These are phyloP conservation scores for Orychophragmus violaceus DNA, from an alignment of 345 rosid species.

Conservation along the genomic window DNA sequence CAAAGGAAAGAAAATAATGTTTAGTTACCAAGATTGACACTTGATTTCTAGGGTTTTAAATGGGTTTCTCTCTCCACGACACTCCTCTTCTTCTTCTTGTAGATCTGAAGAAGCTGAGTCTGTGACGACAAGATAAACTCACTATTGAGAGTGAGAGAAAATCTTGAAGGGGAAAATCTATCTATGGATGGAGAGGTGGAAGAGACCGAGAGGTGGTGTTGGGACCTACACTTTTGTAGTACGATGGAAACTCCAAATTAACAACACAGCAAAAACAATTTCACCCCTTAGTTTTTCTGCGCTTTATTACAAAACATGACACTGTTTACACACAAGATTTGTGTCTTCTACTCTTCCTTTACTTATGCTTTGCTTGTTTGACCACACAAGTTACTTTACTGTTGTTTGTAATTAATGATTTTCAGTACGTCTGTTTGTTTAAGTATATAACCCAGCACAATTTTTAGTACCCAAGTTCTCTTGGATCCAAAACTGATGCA, in stretches of 20 bases:
- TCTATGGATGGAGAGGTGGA: slow-evolving; percentile 26
- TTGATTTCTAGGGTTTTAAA: not conserved
- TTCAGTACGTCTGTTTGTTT: no score
- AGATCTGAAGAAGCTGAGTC: slow-evolving; percentile 56
- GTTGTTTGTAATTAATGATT: not conserved
- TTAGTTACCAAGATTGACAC: slow-evolving; percentile 7
- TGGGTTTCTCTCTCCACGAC: not conserved
- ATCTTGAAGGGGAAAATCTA: not conserved
- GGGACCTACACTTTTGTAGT: slow-evolving; percentile 21
- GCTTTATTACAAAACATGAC: slow-evolving; percentile 24
- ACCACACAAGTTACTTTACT: not conserved
- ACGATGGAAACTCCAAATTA: slow-evolving; percentile 17
- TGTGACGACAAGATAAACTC: not conserved
- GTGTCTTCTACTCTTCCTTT: slow-evolving; percentile 14
- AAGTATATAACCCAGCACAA: no score
- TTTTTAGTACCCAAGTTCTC: not conserved
- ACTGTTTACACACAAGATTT: slow-evolving; percentile 2
- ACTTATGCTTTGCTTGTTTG: slow-evolving; percentile 28
- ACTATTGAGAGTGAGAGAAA: slow-evolving; percentile 25
- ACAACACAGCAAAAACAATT: not conserved
- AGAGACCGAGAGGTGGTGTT: slow-evolving; percentile 25
- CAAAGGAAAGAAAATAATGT: not conserved
- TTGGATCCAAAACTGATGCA: no score
- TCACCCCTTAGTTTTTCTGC: not conserved
- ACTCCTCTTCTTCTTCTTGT: slow-evolving; percentile 18